Evolutionary conservation across 345 rosid genomes (phyloP).

Genomic region (Stellera chamaejasme): DNA sequence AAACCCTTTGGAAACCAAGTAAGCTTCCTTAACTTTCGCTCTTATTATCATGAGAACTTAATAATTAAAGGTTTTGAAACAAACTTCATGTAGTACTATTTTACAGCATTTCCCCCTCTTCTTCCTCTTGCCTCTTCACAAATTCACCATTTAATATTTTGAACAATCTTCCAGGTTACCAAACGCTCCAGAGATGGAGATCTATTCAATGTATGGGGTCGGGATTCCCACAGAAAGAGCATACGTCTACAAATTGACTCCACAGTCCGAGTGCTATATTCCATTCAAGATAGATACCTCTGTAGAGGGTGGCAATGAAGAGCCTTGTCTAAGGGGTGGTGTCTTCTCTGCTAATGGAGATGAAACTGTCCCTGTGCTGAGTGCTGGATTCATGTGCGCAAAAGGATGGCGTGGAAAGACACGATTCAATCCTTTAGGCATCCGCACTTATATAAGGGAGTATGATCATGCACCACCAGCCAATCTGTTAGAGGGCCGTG

Average conservation of each 20-base stretch:
- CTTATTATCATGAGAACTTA: too few species aligned
- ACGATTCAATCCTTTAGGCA: slow-evolving; percentile 63
- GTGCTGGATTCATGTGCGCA: slow-evolving; percentile 69
- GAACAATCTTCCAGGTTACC: slow-evolving; percentile 43
- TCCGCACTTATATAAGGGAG: slow-evolving; percentile 43
- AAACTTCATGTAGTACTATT: too few species aligned
- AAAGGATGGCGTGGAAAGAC: slow-evolving; percentile 78
- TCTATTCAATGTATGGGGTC: slow-evolving; percentile 65
- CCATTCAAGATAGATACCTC: slow-evolving; percentile 70
- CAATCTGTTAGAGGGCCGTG: slow-evolving; percentile 61
- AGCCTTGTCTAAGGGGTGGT: slow-evolving; percentile 50
- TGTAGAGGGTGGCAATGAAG: slow-evolving; percentile 32
- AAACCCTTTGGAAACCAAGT: slow-evolving; percentile 66
- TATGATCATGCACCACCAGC: slow-evolving; percentile 64
- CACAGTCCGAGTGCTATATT: slow-evolving; percentile 42
- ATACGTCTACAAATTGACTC: slow-evolving; percentile 47
- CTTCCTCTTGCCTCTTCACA: background rate
- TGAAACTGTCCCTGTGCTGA: slow-evolving; percentile 62
- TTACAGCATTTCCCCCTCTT: background rate
- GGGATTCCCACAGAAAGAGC: slow-evolving; percentile 73
- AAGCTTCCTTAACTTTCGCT: slow-evolving; percentile 13
- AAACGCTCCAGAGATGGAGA: slow-evolving; percentile 65
- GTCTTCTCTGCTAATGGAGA: slow-evolving; percentile 58
- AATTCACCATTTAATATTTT: background rate
- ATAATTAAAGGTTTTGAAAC: too few species aligned